Evolutionary conservation across 495 filamentous ascomycete species (phyloP), one percentile per base, ranked within the genome.

Genomic region (Hypoxylon trugodes): DNA sequence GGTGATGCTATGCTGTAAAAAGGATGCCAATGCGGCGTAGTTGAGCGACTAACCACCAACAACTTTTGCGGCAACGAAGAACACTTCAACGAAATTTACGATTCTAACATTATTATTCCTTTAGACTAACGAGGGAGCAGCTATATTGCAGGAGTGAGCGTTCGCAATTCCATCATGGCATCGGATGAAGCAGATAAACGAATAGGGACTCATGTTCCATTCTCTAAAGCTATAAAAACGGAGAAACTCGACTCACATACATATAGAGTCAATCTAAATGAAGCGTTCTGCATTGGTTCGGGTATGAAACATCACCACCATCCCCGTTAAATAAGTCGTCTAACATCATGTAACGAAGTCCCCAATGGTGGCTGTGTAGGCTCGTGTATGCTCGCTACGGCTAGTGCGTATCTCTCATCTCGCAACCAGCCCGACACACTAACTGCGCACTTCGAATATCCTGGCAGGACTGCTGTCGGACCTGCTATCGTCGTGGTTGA

Each of bases 361-460:
- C 91, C 91, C 15, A 90, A 96, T 67, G 92, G 91, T 56, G 92
- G 92, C 41, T 94, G 89, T 67, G 86, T 89, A 8, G 87, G 87
- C 15, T 78, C 87, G 8, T 70, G 68, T 45, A 62, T 96, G 57
- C 82, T 91, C 65, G 74, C 77, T 12, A 82, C 89, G 16, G 85
- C 86, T 6, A 71, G 73, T 2, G 78, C 75, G 10, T 89, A 94
- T 73, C 86, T 91, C 50, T 67, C 80, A 28, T 73, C 74, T 0
- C 83, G 84, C 42, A 81, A 85, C 64, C 87, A 89, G 75, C 79
- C 85, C 22, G 78, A 89, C 76, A 72, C 86, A 61, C 71, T 90
- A 59, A 68, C 88, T 62, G 68, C 90, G n/a, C 89, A 93, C 62
- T 85, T 91, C 36, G 81, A 86, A 32, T 96, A 90, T 77, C 82